Evolutionary conservation across 306 rosid species (phyloP).

Genomic region (Malus sieversii): DNA sequence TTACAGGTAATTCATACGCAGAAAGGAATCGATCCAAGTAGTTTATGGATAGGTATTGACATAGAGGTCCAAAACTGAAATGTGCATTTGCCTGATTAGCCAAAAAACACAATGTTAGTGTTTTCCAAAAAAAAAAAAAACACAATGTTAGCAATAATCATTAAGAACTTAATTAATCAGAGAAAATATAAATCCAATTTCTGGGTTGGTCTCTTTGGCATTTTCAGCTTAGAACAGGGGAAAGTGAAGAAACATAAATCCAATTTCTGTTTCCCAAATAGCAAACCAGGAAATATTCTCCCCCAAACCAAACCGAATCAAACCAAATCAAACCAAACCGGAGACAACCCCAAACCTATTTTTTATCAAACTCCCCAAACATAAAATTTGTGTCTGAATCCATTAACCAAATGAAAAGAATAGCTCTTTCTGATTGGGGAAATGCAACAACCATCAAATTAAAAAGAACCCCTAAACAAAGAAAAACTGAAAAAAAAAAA

Average conservation of each 20-base stretch:
- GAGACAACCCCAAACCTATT: not conserved
- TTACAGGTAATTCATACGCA: conserved; percentile 80
- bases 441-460: not conserved
- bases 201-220: conserved; percentile 5
- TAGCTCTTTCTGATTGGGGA: not conserved
- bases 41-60: conserved; percentile 65
- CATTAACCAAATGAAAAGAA: not conserved
- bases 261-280: conserved; percentile 12
- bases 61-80: conserved; percentile 83
- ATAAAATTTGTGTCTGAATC: not conserved
- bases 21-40: conserved; percentile 94
- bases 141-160: not conserved
- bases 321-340: no score
- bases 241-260: not conserved
- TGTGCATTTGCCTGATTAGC: conserved; percentile 58
- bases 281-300: not conserved
- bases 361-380: not conserved
- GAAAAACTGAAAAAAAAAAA: not conserved
- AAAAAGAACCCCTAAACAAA: not conserved
- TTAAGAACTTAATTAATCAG: not conserved
- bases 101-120: not conserved
- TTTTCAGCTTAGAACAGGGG: not conserved
- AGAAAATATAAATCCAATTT: not conserved
- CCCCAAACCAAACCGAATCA: not conserved
- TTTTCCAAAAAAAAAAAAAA: no score